These are phyloP conservation scores for Saccharomycopsis sp. DNA, from an alignment of 805 yeast species.

Conservation along the genomic window DNA sequence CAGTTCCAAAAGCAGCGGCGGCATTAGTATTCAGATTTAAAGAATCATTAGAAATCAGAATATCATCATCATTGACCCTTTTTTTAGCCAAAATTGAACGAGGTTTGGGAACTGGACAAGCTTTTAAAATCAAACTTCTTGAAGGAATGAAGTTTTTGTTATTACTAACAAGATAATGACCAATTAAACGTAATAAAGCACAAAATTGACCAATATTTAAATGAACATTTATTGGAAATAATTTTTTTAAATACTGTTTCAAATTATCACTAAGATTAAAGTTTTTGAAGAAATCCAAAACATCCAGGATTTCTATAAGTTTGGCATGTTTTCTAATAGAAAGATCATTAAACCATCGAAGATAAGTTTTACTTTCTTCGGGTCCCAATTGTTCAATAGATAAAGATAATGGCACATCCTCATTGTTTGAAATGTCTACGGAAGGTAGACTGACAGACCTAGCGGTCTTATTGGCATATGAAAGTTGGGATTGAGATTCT, in stretches of 20 bases:
- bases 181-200: conserved; percentile 69
- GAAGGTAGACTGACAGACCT: too few species aligned
- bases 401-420: conserved; percentile 60
- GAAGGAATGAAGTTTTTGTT: conserved; percentile 39
- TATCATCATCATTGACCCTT: background rate
- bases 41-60: background rate
- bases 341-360: conserved; percentile 89
- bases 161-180: conserved; percentile 46
- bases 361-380: conserved; percentile 75
- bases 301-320: conserved; percentile 62
- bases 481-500: too few species aligned
- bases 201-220: conserved; percentile 86
- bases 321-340: conserved; percentile 59
- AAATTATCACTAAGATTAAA: conserved; percentile 50
- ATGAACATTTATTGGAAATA: conserved; percentile 40
- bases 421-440: too few species aligned
- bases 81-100: conserved; percentile 45
- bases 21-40: background rate
- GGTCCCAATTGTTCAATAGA: conserved; percentile 57
- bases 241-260: conserved; percentile 39
- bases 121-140: conserved; percentile 38
- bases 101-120: conserved; percentile 70
- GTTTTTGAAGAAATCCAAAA: conserved; percentile 67
- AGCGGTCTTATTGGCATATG: too few species aligned
- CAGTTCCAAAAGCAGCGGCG: conserved; percentile 7